phyloP scores from a whole-genome alignment of 306 rosid genomes.

The Pterocarpus macrocarpus region DNA sequence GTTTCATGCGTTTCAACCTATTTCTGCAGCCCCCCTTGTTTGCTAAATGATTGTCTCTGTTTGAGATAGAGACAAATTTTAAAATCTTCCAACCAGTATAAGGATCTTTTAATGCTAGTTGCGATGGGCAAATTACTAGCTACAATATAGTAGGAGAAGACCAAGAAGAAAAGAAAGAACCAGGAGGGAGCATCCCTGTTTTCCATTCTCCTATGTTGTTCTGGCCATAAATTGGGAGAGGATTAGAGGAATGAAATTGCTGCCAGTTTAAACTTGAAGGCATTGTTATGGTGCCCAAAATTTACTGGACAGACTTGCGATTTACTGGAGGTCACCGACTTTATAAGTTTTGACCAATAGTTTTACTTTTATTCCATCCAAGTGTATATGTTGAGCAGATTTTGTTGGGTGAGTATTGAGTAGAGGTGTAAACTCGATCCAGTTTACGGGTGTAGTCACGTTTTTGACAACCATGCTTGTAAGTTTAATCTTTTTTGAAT shows the following conservation, averaged over 20 bases:
- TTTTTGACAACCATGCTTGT: slow-evolving; percentile 25
- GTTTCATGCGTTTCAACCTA: background rate
- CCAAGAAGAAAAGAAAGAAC: background rate
- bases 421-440: slow-evolving; percentile 7
- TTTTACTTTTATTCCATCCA: background rate
- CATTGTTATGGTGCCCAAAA: background rate
- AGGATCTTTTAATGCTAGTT: background rate
- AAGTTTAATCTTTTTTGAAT: slow-evolving; percentile 14
- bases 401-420: slow-evolving; percentile 22
- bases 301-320: background rate
- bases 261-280: slow-evolving; percentile 1
- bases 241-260: slow-evolving; percentile 12
- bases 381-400: background rate
- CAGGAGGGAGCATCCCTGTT: background rate
- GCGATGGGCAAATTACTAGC: background rate
- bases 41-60: background rate
- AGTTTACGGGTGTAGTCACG: background rate
- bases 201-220: slow-evolving; percentile 12
- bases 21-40: background rate
- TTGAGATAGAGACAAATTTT: background rate
- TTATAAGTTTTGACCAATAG: slow-evolving; percentile 2
- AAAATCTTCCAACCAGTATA: background rate
- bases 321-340: slow-evolving; percentile 18
- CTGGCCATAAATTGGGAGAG: background rate
- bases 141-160: background rate